These are phyloP conservation scores for Leucocoprinus gongylophorus DNA, from an alignment of 1,284 basidiomycete species.

Conservation along the genomic window DNA sequence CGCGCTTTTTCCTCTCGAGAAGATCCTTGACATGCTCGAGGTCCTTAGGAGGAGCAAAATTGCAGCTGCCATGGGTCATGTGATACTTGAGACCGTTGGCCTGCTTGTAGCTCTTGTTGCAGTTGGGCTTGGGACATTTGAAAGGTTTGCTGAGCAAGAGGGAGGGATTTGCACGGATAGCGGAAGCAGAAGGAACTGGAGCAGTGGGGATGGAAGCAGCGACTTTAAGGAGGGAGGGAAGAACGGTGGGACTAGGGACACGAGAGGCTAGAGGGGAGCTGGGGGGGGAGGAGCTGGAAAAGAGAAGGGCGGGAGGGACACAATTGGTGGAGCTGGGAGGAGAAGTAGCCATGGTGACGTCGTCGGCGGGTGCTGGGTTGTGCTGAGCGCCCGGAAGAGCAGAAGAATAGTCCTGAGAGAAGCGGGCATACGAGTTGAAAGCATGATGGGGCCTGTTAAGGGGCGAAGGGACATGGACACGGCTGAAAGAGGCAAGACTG, in stretches of 20 bases:
- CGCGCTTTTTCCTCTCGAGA: constrained; percentile 54
- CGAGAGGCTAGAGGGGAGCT: constrained; percentile 20
- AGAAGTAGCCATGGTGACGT: constrained; percentile 19
- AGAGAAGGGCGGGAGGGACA: constrained; percentile 61
- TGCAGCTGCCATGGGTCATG: constrained; percentile 90
- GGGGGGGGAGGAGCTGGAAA: constrained; percentile 28
- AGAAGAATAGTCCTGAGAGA: constrained; percentile 56
- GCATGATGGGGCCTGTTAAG: constrained; percentile 37
- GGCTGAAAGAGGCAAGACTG: constrained; percentile 24
- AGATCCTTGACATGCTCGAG: constrained; percentile 64
- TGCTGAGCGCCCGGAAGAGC: constrained; percentile 52
- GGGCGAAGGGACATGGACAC: constrained; percentile 21
- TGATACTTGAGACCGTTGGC: constrained; percentile 91
- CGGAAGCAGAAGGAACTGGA: constrained; percentile 31
- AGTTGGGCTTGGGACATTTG: constrained; percentile 94
- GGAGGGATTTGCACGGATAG: constrained; percentile 40
- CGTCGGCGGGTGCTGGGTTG: constrained; percentile 29
- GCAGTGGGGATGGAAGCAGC: constrained; percentile 3
- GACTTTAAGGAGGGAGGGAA: constrained; percentile 8
- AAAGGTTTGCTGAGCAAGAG: constrained; percentile 79
- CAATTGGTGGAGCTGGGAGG: constrained; percentile 25
- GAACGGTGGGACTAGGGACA: constrained; percentile 11
- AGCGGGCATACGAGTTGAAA: constrained; percentile 49
- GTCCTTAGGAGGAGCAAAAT: constrained; percentile 81
- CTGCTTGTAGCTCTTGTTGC: constrained; percentile 99